These are phyloP conservation scores for Aotearoamyces nothofagi DNA, from an alignment of 2,329 filamentous ascomycete species.

Conservation along the genomic window DNA sequence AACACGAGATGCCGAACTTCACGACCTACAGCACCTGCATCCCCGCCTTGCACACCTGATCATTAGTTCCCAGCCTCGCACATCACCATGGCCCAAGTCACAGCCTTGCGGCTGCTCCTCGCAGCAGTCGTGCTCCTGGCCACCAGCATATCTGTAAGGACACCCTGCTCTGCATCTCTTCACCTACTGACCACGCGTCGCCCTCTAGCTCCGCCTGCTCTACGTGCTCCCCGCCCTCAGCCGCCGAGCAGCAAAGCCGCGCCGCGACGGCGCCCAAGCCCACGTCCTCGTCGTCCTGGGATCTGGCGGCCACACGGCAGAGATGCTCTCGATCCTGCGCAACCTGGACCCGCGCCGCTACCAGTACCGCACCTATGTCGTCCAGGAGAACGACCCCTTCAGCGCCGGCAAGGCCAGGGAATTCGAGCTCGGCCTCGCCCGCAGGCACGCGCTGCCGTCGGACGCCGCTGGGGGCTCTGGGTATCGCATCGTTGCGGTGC, in stretches of 20 bases:
- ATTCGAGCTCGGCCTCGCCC: slow-evolving; percentile 36
- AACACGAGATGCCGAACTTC: no score
- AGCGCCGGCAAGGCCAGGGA: slow-evolving; percentile 47
- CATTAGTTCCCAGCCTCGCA: slow-evolving; percentile 1
- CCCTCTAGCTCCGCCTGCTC: slow-evolving; percentile 14
- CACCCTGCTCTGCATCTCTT: not conserved
- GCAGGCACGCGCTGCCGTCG: slow-evolving; percentile 6
- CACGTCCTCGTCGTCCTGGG: slow-evolving; percentile 75
- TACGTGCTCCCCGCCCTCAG: slow-evolving; percentile 13
- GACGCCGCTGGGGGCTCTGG: slow-evolving; percentile 17
- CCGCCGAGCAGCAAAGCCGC: slow-evolving; percentile 3
- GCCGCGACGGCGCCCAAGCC: slow-evolving; percentile 20
- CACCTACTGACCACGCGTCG: slow-evolving; percentile 1
- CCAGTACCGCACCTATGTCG: slow-evolving; percentile 60
- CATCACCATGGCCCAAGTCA: slow-evolving; percentile 10
- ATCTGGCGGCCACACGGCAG: slow-evolving; percentile 85
- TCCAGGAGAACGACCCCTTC: slow-evolving; percentile 62
- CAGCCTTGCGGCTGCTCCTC: slow-evolving; percentile 11
- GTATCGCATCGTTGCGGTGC: slow-evolving; percentile 53
- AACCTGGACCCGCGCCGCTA: slow-evolving; percentile 33
- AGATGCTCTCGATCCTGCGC: slow-evolving; percentile 78
- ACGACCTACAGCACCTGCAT: no score
- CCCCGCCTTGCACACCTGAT: no score
- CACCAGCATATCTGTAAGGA: slow-evolving; percentile 14
- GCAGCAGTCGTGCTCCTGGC: slow-evolving; percentile 10